Evolutionary conservation across 2,329 filamentous ascomycete genomes (phyloP).

Genomic region (Diaporthe sp.): DNA sequence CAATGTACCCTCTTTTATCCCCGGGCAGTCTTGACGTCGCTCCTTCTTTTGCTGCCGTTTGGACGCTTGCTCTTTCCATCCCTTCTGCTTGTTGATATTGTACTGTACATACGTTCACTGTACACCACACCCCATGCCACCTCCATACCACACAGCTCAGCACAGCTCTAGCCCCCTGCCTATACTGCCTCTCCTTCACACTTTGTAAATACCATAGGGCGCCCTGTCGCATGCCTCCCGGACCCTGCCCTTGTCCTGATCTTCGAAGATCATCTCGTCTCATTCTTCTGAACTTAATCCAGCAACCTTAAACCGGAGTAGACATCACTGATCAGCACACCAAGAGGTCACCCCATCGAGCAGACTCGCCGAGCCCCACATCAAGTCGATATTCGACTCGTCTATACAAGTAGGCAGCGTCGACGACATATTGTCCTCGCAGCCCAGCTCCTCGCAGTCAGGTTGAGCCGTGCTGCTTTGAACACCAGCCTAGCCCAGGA

Average conservation of each 20-base stretch:
- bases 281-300: slow-evolving; percentile 25
- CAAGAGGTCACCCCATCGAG: slow-evolving; percentile 7
- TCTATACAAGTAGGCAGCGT: not conserved
- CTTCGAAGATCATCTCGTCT: slow-evolving; percentile 30
- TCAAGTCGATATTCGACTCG: slow-evolving; percentile 2
- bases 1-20: slow-evolving; percentile 21
- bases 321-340: slow-evolving; percentile 21
- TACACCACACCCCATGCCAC: slow-evolving; percentile 14
- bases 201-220: slow-evolving; percentile 12
- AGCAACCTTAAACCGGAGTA: slow-evolving; percentile 30
- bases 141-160: not conserved
- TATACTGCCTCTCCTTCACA: not conserved
- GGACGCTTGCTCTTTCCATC: slow-evolving; percentile 15
- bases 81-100: slow-evolving; percentile 30
- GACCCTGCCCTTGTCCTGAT: slow-evolving; percentile 23
- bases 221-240: not conserved
- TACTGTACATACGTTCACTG: slow-evolving; percentile 19
- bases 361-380: slow-evolving; percentile 16
- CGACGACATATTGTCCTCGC: not conserved
- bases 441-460: not conserved
- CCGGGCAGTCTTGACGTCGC: slow-evolving; percentile 26
- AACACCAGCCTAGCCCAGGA: slow-evolving; percentile 7
- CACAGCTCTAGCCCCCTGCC: slow-evolving; percentile 1
- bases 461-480: not conserved
- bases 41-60: slow-evolving; percentile 28